Conservation (phyloP, 192 early-diverging fungal genomes). For the Coemansia sp. region DNA sequence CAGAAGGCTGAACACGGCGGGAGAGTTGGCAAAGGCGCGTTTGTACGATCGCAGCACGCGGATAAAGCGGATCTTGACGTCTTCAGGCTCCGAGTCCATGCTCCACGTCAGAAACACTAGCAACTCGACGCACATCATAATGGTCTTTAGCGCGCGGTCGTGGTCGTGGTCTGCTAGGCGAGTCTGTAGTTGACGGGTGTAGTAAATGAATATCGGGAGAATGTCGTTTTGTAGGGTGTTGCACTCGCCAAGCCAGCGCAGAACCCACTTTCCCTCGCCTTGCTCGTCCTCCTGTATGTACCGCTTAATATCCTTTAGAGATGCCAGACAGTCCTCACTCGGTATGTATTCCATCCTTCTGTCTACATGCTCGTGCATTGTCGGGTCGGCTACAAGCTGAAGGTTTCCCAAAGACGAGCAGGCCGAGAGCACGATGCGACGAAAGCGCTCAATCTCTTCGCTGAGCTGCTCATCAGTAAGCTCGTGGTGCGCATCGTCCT, state of each 20-base stretch:
- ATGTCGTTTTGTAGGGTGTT: constrained; percentile 73
- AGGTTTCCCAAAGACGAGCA: constrained; percentile 81
- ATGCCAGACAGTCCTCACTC: constrained; percentile 79
- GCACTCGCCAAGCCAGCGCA: constrained; percentile 72
- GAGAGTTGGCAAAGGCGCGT: constrained; percentile 55
- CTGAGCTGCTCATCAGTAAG: constrained; percentile 28
- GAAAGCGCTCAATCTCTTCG: constrained; percentile 37
- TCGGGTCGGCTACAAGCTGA: constrained; percentile 48
- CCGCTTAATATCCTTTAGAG: constrained; percentile 84
- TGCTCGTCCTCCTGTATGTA: constrained; percentile 76
- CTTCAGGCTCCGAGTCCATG: constrained; percentile 54
- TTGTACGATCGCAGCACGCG: constrained; percentile 71
- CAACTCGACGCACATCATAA: constrained; percentile 65
- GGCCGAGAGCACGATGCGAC: constrained; percentile 62
- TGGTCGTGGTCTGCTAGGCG: constrained; percentile 19
- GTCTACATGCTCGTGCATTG: constrained; percentile 11
- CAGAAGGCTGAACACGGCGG: constrained; percentile 26
- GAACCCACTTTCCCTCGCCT: constrained; percentile 56
- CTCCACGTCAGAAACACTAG: constrained; percentile 91
- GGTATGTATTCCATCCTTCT: constrained; percentile 61
- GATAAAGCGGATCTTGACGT: constrained; percentile 45
- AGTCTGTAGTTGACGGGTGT: constrained; percentile 26
- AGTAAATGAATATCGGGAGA: constrained; percentile 65
- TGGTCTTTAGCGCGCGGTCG: constrained; percentile 22
- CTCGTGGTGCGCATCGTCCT: constrained; percentile 5